phyloP scores from a whole-genome alignment of 2,329 filamentous ascomycete genomes.

The Biscogniauxia mediterranea region DNA sequence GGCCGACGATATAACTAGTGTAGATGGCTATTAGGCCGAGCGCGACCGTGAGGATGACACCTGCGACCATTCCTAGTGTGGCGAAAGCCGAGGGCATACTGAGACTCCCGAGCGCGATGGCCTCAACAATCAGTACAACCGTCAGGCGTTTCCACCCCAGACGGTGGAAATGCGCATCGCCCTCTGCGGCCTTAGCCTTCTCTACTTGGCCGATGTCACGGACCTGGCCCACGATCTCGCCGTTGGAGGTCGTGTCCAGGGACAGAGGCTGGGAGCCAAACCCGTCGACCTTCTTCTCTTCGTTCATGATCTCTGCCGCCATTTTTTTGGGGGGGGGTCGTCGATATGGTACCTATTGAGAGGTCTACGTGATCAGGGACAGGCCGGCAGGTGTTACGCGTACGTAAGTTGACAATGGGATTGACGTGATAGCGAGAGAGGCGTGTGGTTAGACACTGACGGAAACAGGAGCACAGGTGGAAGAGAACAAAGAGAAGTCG shows the following conservation, averaged over 20 bases:
- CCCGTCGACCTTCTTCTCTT: constrained; percentile 17
- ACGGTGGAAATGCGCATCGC: constrained; percentile 49
- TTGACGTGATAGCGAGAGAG: not conserved
- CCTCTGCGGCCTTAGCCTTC: constrained; percentile 45
- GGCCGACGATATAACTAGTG: constrained; percentile 46
- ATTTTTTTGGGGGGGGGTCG: too few relatives aligned
- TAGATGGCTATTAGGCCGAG: constrained; percentile 48
- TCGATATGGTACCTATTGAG: constrained; percentile 4
- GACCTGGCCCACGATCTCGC: constrained; percentile 32
- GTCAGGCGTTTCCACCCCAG: constrained; percentile 58
- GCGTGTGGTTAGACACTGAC: not conserved
- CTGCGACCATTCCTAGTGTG: constrained; percentile 53
- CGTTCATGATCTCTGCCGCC: constrained; percentile 15
- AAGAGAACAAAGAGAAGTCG: not conserved
- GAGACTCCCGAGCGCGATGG: constrained; percentile 53
- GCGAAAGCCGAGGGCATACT: constrained; percentile 52
- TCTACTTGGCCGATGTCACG: constrained; percentile 42
- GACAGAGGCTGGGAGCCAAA: constrained; percentile 9
- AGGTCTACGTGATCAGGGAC: constrained; percentile 3
- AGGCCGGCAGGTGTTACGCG: constrained; percentile 2
- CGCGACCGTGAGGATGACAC: constrained; percentile 41
- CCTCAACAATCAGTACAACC: constrained; percentile 55
- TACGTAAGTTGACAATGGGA: constrained; percentile 1
- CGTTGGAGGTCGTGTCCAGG: constrained; percentile 17
- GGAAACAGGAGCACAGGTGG: not conserved